phyloP scores from a whole-genome alignment of 768 basidiomycete species.

The Imleria badia region DNA sequence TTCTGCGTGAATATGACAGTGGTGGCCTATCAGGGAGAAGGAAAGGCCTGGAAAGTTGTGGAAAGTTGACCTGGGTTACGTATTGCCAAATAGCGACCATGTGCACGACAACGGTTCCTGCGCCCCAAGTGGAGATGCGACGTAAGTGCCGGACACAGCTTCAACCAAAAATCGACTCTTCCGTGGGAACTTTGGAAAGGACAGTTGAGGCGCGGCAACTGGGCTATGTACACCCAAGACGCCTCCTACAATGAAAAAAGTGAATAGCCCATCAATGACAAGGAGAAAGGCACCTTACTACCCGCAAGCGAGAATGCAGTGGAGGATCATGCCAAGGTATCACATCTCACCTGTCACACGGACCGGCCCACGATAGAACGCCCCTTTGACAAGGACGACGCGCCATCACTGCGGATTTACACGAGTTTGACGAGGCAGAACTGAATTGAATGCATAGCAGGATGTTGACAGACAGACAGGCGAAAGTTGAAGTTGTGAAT shows the following conservation, averaged over 20 bases:
- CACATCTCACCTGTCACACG: neutral
- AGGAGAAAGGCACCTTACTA: neutral
- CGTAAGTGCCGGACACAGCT: neutral
- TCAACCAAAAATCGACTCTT: neutral
- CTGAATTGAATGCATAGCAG: neutral
- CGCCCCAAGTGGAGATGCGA: neutral
- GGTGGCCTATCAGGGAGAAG: neutral
- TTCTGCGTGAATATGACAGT: too few species aligned
- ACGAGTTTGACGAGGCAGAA: neutral
- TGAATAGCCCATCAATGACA: neutral
- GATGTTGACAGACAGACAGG: neutral
- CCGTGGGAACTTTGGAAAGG: slow-evolving; percentile 1
- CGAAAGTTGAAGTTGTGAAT: too few species aligned
- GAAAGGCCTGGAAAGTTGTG: too few species aligned
- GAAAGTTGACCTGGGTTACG: too few species aligned
- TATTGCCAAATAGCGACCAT: neutral
- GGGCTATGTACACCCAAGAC: slow-evolving; percentile 6
- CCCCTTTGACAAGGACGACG: neutral
- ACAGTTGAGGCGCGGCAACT: too few species aligned
- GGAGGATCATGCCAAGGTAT: neutral
- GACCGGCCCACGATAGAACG: neutral
- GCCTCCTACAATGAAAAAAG: neutral
- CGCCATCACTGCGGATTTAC: neutral
- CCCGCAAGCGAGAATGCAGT: neutral
- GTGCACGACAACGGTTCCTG: neutral